Base-by-base conservation (phyloP, 2,329 filamentous ascomycete species). In the Diaporthe sp. region DNA sequence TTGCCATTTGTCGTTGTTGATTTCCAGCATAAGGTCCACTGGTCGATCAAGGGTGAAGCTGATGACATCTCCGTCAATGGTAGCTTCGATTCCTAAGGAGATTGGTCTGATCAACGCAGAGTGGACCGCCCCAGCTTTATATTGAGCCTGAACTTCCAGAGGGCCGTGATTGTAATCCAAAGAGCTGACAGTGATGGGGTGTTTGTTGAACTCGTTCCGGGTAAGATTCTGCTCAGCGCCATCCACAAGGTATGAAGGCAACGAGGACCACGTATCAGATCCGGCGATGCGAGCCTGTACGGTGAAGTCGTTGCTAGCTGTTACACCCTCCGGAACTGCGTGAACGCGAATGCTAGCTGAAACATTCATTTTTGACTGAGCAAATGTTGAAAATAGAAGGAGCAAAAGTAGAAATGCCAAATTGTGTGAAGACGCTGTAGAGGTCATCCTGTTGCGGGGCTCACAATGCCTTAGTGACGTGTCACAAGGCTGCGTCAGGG, bases 1-100 rank as follows among this genome's bases (percentile, higher is more conserved):
- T 22, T 68, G 63, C 63, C 63, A 51, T 25, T 68, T 68, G 13
- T 68, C 31, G 17, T 68, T 37, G 63, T 68, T 68, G 63, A 68
- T 37, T 37, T 68, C 44, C 31, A 68, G n/a, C 63, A 68, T 53
- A 4, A 68, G 44, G 13, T 68, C 63, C 44, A 37, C 44, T 10
- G 39, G 63, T 20, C 20, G 44, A 10, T 25, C 31, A 39, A 68
- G 63, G 0, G 63, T 53, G 47, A 68, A 68, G 44, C 44, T 68
- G 63, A 68, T 39, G 12, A 53, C 7, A 39, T 53, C 20, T 25
- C 44, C 63, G 4, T 68, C 12, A 15, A 68, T 22, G 12, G n/a
- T 4, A 12, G 63, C 2, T n/a, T 68, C 31, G 31, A 68, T 68
- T 53, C 31, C 63, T 4, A 68, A 2, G 22, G 63, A 68, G 3